Percentiles rank a stretch among this genome's conserved stretches.
phyloP scores from a whole-genome alignment of 192 early-diverging fungal species.

The Fimicolochytrium jonesii region DNA sequence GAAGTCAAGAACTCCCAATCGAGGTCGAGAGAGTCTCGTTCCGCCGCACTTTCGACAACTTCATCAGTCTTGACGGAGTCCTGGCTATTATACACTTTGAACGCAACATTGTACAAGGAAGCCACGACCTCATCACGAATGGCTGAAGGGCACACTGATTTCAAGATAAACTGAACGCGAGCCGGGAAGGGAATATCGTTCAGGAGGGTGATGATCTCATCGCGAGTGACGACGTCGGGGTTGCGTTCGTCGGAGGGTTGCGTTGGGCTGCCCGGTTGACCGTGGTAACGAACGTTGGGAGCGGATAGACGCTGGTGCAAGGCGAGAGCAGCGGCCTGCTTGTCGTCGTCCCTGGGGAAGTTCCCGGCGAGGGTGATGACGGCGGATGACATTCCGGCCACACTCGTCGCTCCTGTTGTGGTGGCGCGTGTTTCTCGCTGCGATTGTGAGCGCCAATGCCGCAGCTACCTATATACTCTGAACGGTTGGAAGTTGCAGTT shows the following conservation, averaged over 20 bases:
- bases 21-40: not conserved
- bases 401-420: too few relatives aligned
- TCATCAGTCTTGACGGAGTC: not conserved
- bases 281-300: not conserved
- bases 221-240: not conserved
- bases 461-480: too few relatives aligned
- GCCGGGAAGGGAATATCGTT: not conserved
- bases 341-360: not conserved
- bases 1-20: not conserved
- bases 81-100: not conserved
- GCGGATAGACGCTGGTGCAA: not conserved
- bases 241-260: too few relatives aligned
- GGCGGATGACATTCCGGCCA: too few relatives aligned
- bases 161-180: not conserved
- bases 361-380: not conserved
- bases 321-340: not conserved
- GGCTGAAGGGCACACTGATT: not conserved
- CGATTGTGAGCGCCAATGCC: too few relatives aligned
- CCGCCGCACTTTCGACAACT: too few relatives aligned
- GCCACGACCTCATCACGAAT: not conserved
- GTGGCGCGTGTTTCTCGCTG: too few relatives aligned
- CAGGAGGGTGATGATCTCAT: not conserved
- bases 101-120: not conserved
- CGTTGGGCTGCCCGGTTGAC: not conserved
- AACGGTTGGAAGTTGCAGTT: too few relatives aligned